Conservation (phyloP, 2,329 filamentous ascomycete species). For the Botryotinia narcissicola region DNA sequence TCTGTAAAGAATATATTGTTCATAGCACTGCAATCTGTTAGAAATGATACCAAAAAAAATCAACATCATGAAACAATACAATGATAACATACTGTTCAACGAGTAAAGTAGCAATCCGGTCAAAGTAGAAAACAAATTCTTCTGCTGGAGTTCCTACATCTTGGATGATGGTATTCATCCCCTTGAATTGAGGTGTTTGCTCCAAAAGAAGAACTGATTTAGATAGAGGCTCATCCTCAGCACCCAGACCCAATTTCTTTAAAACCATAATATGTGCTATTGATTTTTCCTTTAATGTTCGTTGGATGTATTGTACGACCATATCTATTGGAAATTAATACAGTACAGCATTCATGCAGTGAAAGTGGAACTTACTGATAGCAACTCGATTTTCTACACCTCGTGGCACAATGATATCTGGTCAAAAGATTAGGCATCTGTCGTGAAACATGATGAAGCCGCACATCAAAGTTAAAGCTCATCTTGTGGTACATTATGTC, state of each 20-base stretch:
- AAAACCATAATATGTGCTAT: slow-evolving; percentile 77
- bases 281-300: slow-evolving; percentile 83
- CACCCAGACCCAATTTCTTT: slow-evolving; percentile 68
- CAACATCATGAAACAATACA: neutral
- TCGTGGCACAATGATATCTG: slow-evolving; percentile 89
- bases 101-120: slow-evolving; percentile 79
- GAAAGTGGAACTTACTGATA: slow-evolving; percentile 56
- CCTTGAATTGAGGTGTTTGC: slow-evolving; percentile 75
- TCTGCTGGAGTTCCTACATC: slow-evolving; percentile 75
- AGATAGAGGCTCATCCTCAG: slow-evolving; percentile 70
- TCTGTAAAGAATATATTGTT: slow-evolving; percentile 72
- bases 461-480: neutral
- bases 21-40: slow-evolving; percentile 56
- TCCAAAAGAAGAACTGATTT: slow-evolving; percentile 71
- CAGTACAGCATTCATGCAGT: neutral
- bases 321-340: slow-evolving; percentile 57
- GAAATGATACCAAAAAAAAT: neutral
- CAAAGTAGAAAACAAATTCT: slow-evolving; percentile 97
- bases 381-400: slow-evolving; percentile 94
- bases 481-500: neutral
- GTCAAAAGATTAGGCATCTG: neutral
- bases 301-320: slow-evolving; percentile 90
- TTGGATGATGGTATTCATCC: slow-evolving; percentile 88
- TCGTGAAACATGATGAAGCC: neutral
- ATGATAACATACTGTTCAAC: slow-evolving; percentile 64